These are phyloP conservation scores for Orobanche coerulescens DNA, from an alignment of 257 asterid species.

Conservation along the genomic window DNA sequence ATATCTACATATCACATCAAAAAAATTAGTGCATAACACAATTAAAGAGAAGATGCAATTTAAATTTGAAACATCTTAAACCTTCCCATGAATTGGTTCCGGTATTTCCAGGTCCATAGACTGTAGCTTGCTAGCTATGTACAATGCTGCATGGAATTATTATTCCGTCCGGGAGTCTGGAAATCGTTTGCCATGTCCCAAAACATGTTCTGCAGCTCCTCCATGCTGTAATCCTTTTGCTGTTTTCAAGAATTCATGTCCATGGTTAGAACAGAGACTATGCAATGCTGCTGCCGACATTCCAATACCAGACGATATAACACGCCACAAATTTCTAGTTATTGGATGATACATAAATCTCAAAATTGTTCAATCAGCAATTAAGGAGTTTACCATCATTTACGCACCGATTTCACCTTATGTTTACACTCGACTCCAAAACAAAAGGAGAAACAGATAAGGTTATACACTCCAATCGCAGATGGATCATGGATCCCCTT, in stretches of 20 bases:
- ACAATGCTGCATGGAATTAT: slow-evolving; percentile 16
- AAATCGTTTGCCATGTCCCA: slow-evolving; percentile 71
- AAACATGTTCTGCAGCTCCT: slow-evolving; percentile 65
- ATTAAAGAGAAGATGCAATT: too few relatives aligned
- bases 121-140: slow-evolving; percentile 7
- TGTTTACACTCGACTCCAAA: too few relatives aligned
- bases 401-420: too few relatives aligned
- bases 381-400: too few relatives aligned
- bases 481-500: too few relatives aligned
- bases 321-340: neutral
- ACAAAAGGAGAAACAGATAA: too few relatives aligned
- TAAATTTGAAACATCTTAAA: neutral
- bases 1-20: too few relatives aligned
- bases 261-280: neutral
- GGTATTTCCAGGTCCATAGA: slow-evolving; percentile 13
- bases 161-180: slow-evolving; percentile 28
- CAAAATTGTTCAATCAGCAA: too few relatives aligned
- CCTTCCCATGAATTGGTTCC: slow-evolving; percentile 12
- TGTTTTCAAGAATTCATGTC: slow-evolving; percentile 15
- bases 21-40: too few relatives aligned
- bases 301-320: neutral
- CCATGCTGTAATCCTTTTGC: slow-evolving; percentile 46
- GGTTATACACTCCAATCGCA: too few relatives aligned
- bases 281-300: too few relatives aligned
- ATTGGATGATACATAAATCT: too few relatives aligned